phyloP scores from a whole-genome alignment of 2,329 filamentous ascomycete genomes.

The Lojkania enalia region DNA sequence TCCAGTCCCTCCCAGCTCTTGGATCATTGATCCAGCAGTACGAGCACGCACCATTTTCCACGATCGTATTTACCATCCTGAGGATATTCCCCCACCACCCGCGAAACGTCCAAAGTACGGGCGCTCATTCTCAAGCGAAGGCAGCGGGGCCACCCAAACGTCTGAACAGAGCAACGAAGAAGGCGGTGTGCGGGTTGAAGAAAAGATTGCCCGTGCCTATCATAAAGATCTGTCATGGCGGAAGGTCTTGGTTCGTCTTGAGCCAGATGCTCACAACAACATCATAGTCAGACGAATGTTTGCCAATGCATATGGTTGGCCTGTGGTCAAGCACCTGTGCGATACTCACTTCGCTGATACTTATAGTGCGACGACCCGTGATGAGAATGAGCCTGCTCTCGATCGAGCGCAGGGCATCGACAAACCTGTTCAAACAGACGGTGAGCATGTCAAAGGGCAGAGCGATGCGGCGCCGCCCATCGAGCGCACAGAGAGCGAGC shows the following conservation, averaged over 20 bases:
- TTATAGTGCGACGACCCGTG: constrained; percentile 64
- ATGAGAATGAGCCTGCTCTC: constrained; percentile 66
- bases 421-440: constrained; percentile 62
- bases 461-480: constrained; percentile 41
- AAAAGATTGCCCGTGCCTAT: constrained; percentile 96
- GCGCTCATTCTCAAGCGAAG: constrained; percentile 46
- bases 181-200: constrained; percentile 84
- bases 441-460: constrained; percentile 63
- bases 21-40: constrained; percentile 78
- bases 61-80: constrained; percentile 90
- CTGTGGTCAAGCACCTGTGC: constrained; percentile 90
- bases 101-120: constrained; percentile 42
- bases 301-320: constrained; percentile 96
- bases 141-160: constrained; percentile 25
- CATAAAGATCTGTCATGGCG: constrained; percentile 91
- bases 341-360: constrained; percentile 91
- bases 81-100: constrained; percentile 85
- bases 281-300: constrained; percentile 97
- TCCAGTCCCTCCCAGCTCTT: constrained; percentile 78
- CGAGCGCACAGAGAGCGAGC: constrained; percentile 52
- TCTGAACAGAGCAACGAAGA: constrained; percentile 44
- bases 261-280: constrained; percentile 98
- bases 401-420: constrained; percentile 69
- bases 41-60: constrained; percentile 93
- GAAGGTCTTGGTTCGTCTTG: constrained; percentile 91